Percentiles rank a stretch among this genome's conserved stretches.
Conservation (phyloP, 805 yeast genomes). For the Saccharomycopsis babjevae region DNA sequence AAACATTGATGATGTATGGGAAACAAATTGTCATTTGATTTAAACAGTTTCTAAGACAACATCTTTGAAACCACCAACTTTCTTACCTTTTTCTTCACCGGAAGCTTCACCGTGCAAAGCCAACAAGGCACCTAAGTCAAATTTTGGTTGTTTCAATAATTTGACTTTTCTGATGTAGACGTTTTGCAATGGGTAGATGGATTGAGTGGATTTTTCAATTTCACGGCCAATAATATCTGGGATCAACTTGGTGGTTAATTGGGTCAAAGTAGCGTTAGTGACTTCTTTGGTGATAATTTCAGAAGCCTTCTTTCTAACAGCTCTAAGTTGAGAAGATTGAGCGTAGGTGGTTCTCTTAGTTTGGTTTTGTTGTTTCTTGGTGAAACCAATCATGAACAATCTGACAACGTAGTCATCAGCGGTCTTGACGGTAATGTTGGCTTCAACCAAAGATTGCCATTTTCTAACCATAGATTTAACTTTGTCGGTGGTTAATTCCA, state of each 20-base stretch:
- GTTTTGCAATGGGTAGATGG: constrained; percentile 95
- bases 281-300: constrained; percentile 97
- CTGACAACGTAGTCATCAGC: constrained; percentile 95
- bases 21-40: constrained; percentile 22
- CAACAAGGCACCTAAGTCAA: constrained; percentile 92
- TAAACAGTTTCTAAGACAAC: constrained; percentile 96
- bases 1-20: not conserved
- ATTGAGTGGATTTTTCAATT: constrained; percentile 91
- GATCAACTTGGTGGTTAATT: constrained; percentile 91
- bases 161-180: constrained; percentile 98
- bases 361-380: constrained; percentile 95
- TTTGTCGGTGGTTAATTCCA: constrained; percentile 97
- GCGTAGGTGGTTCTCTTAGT: constrained; percentile 97
- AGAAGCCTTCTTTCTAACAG: constrained; percentile 91
- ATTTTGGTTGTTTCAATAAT: constrained; percentile 97
- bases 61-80: constrained; percentile 95
- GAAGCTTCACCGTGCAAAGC: constrained; percentile 96
- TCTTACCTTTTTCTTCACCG: constrained; percentile 95
- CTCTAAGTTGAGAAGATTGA: constrained; percentile 94
- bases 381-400: constrained; percentile 95
- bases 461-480: constrained; percentile 95
- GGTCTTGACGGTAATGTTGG: constrained; percentile 96
- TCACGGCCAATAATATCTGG: constrained; percentile 99
- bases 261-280: constrained; percentile 87
- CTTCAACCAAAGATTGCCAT: constrained; percentile 98